Base-by-base conservation (phyloP, 139 green algal genomes). In the Edaphochlamys debaryana region DNA sequence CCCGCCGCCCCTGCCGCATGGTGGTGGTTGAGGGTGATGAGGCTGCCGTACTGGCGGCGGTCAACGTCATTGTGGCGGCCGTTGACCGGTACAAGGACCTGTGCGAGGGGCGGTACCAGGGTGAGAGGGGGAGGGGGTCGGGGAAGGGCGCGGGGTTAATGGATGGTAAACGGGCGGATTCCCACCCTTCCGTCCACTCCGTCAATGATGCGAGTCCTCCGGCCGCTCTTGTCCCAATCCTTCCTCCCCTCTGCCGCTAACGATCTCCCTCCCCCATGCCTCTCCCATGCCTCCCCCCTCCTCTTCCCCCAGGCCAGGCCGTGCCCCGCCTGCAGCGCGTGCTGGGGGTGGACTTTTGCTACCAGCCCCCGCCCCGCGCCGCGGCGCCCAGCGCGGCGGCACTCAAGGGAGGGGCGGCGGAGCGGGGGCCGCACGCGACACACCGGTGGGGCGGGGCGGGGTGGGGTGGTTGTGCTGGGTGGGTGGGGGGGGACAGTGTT, bases 41-140 rank as follows among this genome's bases (percentile, higher is more conserved):
- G 36, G 45, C 23, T 25, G 38, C 71, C 11, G 75, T 88, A 37
- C 29, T 66, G 29, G 37, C 70, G 48, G 95, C 95, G 1, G 76
- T 97, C 42, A 68, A 86, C 52, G 87, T 98, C 67, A 92, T 98
- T 22, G 80, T 78, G 13, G 82, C 86, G 23, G 86, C 86, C 1
- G 89, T 98, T 15, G 92, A 97, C 52, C 90, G 94, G 23, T 98
- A 98, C 94, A 96, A 96, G 83, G 94, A 97, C 67, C 91, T 98
- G 54, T 98, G 94, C 69, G 94, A 98, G 79, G 91, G 93, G 5
- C 88, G 87, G 3, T 94, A 90, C 80, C 85, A 79, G 38, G 90
- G 93, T 94, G 78, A 80, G 80, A 56, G 63, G 67, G 62, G 13
- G 6, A 70, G 41, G 23, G 42, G 50, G 17, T 9, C 20, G 50